Conservation (phyloP, 164 flowering plant genomes). For the Vitis rotundifolia region DNA sequence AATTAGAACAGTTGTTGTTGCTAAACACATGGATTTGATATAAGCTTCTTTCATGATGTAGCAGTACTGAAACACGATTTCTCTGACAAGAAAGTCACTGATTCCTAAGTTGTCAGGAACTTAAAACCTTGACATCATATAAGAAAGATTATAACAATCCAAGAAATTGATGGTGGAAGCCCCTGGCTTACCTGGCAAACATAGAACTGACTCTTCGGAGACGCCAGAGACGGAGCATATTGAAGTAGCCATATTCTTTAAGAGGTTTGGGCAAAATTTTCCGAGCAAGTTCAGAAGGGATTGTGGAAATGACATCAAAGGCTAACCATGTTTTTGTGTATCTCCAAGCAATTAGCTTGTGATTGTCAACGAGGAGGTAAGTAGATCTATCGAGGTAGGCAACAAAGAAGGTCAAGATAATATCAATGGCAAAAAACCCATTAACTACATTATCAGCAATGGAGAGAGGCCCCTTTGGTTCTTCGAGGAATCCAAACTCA, state of each 20-base stretch:
- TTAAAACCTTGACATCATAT: not conserved
- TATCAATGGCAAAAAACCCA: slow-evolving; percentile 58
- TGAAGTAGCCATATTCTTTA: slow-evolving; percentile 47
- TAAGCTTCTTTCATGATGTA: too few relatives aligned
- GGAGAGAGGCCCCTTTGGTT: slow-evolving; percentile 29
- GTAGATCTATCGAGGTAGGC: slow-evolving; percentile 57
- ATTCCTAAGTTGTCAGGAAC: too few relatives aligned
- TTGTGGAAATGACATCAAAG: slow-evolving; percentile 57
- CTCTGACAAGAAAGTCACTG: too few relatives aligned
- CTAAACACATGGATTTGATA: too few relatives aligned
- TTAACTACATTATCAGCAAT: slow-evolving; percentile 57
- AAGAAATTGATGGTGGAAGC: too few relatives aligned
- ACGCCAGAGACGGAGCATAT: slow-evolving; percentile 74
- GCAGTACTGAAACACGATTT: too few relatives aligned
- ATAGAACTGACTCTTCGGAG: slow-evolving; percentile 60
- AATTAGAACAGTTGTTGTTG: too few relatives aligned
- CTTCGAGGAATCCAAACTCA: slow-evolving; percentile 54
- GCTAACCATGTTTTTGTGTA: slow-evolving; percentile 45
- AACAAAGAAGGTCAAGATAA: slow-evolving; percentile 61
- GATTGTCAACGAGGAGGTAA: slow-evolving; percentile 53
- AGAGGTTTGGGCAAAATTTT: slow-evolving; percentile 29
- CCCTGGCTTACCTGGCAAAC: slow-evolving; percentile 45
- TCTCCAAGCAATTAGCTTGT: slow-evolving; percentile 50
- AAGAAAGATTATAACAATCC: not conserved
- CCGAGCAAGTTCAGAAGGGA: slow-evolving; percentile 50